Conservation (phyloP, 2,329 filamentous ascomycete species). For the Aspergillus sp. region DNA sequence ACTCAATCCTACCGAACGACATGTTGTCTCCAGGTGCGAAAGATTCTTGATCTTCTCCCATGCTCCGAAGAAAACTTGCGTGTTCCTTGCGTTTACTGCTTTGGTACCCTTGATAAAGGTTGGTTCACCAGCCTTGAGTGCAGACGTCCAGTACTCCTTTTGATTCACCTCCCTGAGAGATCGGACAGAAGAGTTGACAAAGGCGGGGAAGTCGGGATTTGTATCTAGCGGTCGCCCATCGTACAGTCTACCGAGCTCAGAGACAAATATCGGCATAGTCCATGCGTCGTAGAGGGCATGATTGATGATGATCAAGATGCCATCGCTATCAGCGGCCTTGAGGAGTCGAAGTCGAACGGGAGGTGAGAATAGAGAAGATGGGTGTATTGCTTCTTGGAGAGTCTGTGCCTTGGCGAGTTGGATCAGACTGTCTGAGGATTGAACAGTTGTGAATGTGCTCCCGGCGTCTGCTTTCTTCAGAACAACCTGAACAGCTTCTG, state of each 20-base stretch:
- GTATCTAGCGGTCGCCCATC: conserved; percentile 14
- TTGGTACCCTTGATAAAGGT: conserved; percentile 26
- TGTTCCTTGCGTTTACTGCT: background rate
- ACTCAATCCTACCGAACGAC: conserved; percentile 25
- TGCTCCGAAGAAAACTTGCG: conserved; percentile 29
- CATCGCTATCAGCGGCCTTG: conserved; percentile 32
- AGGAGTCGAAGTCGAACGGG: conserved; percentile 37
- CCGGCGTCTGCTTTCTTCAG: conserved; percentile 28
- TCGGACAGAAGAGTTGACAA: conserved; percentile 30
- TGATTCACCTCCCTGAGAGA: conserved; percentile 24
- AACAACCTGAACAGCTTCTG: conserved; percentile 36
- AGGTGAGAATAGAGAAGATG: conserved; percentile 37
- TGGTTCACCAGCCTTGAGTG: conserved; percentile 19
- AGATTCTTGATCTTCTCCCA: conserved; percentile 32
- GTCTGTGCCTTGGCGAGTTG: conserved; percentile 27
- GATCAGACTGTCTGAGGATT: conserved; percentile 17
- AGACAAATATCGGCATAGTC: conserved; percentile 38
- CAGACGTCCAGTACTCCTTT: conserved; percentile 31
- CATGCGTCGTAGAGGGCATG: conserved; percentile 45
- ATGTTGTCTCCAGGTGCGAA: conserved; percentile 25
- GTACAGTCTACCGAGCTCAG: conserved; percentile 38
- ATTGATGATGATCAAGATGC: conserved; percentile 38
- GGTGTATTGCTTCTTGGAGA: conserved; percentile 27
- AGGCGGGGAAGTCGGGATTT: conserved; percentile 27
- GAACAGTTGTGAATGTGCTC: conserved; percentile 29